Base-by-base conservation (phyloP, 495 filamentous ascomycete species). In the Aspergillus biplanus region DNA sequence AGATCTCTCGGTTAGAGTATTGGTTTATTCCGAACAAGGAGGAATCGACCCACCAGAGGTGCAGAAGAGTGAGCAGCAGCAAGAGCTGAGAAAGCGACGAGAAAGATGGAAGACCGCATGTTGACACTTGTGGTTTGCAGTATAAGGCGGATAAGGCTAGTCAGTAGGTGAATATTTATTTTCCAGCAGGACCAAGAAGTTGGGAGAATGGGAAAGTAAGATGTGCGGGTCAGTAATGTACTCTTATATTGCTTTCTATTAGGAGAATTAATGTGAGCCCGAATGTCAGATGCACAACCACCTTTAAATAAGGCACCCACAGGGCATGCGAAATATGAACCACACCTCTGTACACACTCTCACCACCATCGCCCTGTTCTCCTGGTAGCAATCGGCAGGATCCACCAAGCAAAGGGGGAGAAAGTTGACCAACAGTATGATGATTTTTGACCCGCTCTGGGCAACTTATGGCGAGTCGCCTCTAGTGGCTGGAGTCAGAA, bases 11-110 rank as follows among this genome's bases (percentile, higher is more conserved):
- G 47, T 18, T 18, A 27, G 21, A 50, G n/a, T 50, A 21, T 50
- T 27, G n/a, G 4, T 9, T 11, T 50, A 50, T 18, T 11, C 0
- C 33, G 49, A 44, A 78, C 16, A 33, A 4, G 18, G 31, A 16
- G n/a, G 15, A 54, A 12, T 18, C 27, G 18, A 60, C 68, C 68
- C 72, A 76, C 71, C 59, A 55, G 59, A 15, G 62, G 21, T 2
- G 21, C 49, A 53, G 65, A 62, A 48, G 62, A 65, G 69, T 77
- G 70, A 27, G 73, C 77, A 56, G 74, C 49, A 58, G 72, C 79
- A 54, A 80, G 64, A 61, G 77, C 77, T 65, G 77, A 74, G 67
- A 81, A 73, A 61, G 77, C 72, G 61, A 74, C 65, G 69, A 79
- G 62, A 67, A 79, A 48, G 66, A 79, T 62, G 16, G 74, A 72